Conservation (phyloP, 1,139 yeast genomes). For the Yamadazyma spencermartinsiae region DNA sequence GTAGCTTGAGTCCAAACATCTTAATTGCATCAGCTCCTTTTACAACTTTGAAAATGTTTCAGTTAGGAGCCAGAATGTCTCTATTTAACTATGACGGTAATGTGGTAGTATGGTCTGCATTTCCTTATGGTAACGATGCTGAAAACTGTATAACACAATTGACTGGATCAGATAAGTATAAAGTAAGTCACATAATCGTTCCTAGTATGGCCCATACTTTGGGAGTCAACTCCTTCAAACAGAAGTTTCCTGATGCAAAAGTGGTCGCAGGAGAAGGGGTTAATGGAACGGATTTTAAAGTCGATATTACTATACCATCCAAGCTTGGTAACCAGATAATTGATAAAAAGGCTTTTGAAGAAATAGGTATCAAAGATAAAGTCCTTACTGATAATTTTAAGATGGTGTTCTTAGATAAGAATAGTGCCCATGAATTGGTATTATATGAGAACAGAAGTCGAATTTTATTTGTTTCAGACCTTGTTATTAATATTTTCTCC, state of each 20-base stretch:
- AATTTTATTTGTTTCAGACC: conserved; percentile 54
- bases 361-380: conserved; percentile 27
- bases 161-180: conserved; percentile 23
- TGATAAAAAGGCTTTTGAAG: conserved; percentile 21
- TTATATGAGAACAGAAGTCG: conserved; percentile 45
- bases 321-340: conserved; percentile 28
- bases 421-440: conserved; percentile 55
- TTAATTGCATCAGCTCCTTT: conserved; percentile 52
- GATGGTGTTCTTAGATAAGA: conserved; percentile 54
- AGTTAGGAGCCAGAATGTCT: conserved; percentile 65
- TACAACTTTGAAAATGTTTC: conserved; percentile 34
- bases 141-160: conserved; percentile 35
- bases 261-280: conserved; percentile 48
- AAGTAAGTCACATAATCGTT: conserved; percentile 43
- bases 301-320: conserved; percentile 35
- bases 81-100: conserved; percentile 36
- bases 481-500: conserved; percentile 47
- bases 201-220: conserved; percentile 56
- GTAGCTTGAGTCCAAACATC: conserved; percentile 45
- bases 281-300: conserved; percentile 25
- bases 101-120: conserved; percentile 57
- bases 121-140: conserved; percentile 53
- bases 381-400: conserved; percentile 41
- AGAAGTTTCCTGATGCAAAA: conserved; percentile 44
- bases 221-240: conserved; percentile 52